These are phyloP conservation scores for Aspergillus quadricinctus DNA, from an alignment of 2,329 filamentous ascomycete genomes.

Conservation along the genomic window DNA sequence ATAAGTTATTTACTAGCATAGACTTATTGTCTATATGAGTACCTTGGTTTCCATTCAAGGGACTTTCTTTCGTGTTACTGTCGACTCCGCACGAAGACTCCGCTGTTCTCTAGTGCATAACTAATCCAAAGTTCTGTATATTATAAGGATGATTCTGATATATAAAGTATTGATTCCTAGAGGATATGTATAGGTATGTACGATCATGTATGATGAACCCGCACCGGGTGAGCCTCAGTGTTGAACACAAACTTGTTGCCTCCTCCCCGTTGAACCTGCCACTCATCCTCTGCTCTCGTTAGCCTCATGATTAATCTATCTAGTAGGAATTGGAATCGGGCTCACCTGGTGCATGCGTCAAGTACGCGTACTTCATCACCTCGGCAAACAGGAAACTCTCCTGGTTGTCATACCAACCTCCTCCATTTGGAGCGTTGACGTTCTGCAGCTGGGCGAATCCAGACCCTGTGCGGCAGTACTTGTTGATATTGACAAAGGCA, in stretches of 20 bases:
- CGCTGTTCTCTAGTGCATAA: too few relatives aligned
- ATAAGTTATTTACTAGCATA: too few relatives aligned
- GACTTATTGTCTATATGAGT: too few relatives aligned
- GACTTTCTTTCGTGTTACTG: too few relatives aligned
- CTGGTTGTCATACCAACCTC: slow-evolving; percentile 63
- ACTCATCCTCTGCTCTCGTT: slow-evolving; percentile 49
- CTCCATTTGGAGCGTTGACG: slow-evolving; percentile 62
- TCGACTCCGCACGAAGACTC: too few relatives aligned
- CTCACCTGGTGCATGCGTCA: slow-evolving; percentile 56
- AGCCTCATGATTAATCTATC: background rate
- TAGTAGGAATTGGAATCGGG: too few relatives aligned
- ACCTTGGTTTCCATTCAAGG: too few relatives aligned
- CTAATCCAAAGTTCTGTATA: background rate
- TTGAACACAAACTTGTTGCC: slow-evolving; percentile 58
- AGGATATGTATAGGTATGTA: slow-evolving; percentile 5
- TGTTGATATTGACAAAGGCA: slow-evolving; percentile 65
- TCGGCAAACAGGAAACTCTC: slow-evolving; percentile 88
- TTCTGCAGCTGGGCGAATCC: slow-evolving; percentile 64
- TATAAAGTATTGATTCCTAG: background rate
- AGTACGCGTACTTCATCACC: slow-evolving; percentile 77
- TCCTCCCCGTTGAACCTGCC: slow-evolving; percentile 50
- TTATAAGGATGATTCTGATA: background rate
- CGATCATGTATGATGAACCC: slow-evolving; percentile 11
- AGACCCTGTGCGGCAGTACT: slow-evolving; percentile 57
- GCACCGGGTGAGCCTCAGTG: slow-evolving; percentile 59